Evolutionary conservation across 2,329 filamentous ascomycete genomes (phyloP).

Genomic region (Aspergillus vadensis): DNA sequence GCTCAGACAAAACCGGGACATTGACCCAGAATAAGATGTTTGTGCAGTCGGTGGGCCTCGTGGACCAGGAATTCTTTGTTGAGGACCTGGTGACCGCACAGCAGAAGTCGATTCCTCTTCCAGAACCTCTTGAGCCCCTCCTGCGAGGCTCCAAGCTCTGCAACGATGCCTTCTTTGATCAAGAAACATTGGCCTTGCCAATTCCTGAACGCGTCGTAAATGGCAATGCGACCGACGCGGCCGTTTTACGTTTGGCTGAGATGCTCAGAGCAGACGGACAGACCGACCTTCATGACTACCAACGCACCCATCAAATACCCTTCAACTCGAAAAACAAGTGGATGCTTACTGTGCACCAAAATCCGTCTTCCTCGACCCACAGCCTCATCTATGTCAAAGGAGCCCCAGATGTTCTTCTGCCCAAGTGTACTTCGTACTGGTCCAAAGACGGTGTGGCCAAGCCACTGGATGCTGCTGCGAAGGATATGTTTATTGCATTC

Average conservation of each 20-base stretch:
- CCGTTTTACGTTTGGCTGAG: slow-evolving; percentile 72
- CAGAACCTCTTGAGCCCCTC: slow-evolving; percentile 58
- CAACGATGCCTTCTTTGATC: slow-evolving; percentile 75
- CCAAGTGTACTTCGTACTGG: slow-evolving; percentile 62
- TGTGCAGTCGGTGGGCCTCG: slow-evolving; percentile 47
- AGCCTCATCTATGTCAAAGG: slow-evolving; percentile 65
- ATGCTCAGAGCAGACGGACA: slow-evolving; percentile 60
- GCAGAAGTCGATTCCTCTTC: slow-evolving; percentile 17
- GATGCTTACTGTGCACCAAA: slow-evolving; percentile 63
- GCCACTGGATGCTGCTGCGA: slow-evolving; percentile 53
- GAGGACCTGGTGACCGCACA: slow-evolving; percentile 19
- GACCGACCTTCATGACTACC: slow-evolving; percentile 60
- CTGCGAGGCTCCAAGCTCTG: slow-evolving; percentile 67
- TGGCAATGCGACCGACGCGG: slow-evolving; percentile 76
- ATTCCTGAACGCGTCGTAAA: slow-evolving; percentile 66
- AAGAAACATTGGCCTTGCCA: slow-evolving; percentile 61
- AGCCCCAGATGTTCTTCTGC: slow-evolving; percentile 72
- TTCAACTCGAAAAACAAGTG: slow-evolving; percentile 87
- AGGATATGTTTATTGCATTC: slow-evolving; percentile 56
- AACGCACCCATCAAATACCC: slow-evolving; percentile 67
- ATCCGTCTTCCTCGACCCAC: slow-evolving; percentile 35
- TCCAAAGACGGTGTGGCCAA: slow-evolving; percentile 56
- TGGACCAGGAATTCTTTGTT: slow-evolving; percentile 26
- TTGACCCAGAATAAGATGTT: slow-evolving; percentile 69
- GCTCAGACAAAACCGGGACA: slow-evolving; percentile 73